Evolutionary conservation across 176 grass and related monocot genomes (phyloP), one percentile per base, ranked within the genome.

Genomic region (Echinochloa phyllopogon): DNA sequence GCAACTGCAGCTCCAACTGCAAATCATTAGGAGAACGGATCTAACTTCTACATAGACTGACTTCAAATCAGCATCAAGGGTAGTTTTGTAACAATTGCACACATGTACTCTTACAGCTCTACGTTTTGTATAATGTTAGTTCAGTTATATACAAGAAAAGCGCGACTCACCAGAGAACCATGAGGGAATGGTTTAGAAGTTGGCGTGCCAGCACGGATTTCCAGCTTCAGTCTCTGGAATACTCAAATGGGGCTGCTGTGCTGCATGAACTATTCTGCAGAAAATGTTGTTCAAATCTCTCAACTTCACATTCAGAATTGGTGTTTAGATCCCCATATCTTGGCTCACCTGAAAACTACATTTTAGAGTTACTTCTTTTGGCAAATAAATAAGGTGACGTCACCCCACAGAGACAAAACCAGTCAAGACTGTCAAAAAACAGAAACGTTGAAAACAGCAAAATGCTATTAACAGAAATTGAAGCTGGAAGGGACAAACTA

Each of bases 1-100:
- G 88, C 91, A 78, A 96, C 88, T 56, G 96, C 96, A 89, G 93
- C 96, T 89, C 96, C 96, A 91, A 99, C 96, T 99, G 91, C 86
- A 80, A 51, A 63, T 58, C n/a, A n/a, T n/a, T n/a, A n/a, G n/a
- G 74, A 16, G 66, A 58, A 66, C 25, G 17, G 1, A 33, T 82
- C 8, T 6, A 43, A 10, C 13, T 82, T 76, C 25, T 38, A 51
- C 20, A 29, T 2, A 18, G 49, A 17, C 42, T n/a, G n/a, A n/a
- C n/a, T n/a, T n/a, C n/a, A n/a, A n/a, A 51, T 21, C 47, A 48
- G 47, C 47, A 48, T 13, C 47, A 48, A 48, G 47, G 47, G 2
- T 9, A 48, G 0, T 67, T 49, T 49, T 49, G 3, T 49, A 14
- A 14, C 47, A 49, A 49, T 49, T 49, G 47, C 47, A 15, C 47